Evolutionary conservation across 2,329 filamentous ascomycete genomes (phyloP).

Genomic region (Phyllosticta citrichinensis): DNA sequence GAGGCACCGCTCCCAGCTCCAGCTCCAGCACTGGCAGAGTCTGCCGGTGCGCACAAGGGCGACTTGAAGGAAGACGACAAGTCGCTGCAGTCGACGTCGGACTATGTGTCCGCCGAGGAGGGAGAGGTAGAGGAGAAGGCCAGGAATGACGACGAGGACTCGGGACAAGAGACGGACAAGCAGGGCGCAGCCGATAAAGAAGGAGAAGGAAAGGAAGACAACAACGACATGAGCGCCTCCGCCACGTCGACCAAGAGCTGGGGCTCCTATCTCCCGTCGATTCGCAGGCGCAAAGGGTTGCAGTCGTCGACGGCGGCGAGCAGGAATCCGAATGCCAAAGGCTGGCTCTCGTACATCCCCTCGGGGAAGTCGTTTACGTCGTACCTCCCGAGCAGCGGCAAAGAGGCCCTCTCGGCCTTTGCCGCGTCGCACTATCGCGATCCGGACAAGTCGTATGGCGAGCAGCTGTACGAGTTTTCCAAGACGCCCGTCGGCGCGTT

Average conservation of each 20-base stretch:
- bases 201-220: conserved; percentile 14
- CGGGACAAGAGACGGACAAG: conserved; percentile 10
- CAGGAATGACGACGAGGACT: neutral
- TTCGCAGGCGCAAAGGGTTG: conserved; percentile 9
- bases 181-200: conserved; percentile 10
- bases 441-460: conserved; percentile 38
- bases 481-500: conserved; percentile 42
- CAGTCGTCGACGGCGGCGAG: neutral
- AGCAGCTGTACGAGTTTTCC: conserved; percentile 41
- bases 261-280: conserved; percentile 30
- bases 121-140: neutral
- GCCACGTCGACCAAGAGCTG: conserved; percentile 19
- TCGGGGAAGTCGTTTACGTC: conserved; percentile 38
- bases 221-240: conserved; percentile 20
- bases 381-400: conserved; percentile 35
- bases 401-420: conserved; percentile 35
- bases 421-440: conserved; percentile 35
- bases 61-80: neutral
- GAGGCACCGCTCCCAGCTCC: no score
- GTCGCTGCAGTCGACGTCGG: neutral
- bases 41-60: neutral
- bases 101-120: neutral
- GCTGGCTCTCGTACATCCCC: conserved; percentile 39
- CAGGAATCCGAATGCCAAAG: conserved; percentile 17
- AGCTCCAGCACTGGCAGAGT: no score